A percentile compares a stretch with the other conserved stretches of the same genome.
Evolutionary conservation across 345 rosid genomes (phyloP).

Genomic region (Streptanthus diversifolius): DNA sequence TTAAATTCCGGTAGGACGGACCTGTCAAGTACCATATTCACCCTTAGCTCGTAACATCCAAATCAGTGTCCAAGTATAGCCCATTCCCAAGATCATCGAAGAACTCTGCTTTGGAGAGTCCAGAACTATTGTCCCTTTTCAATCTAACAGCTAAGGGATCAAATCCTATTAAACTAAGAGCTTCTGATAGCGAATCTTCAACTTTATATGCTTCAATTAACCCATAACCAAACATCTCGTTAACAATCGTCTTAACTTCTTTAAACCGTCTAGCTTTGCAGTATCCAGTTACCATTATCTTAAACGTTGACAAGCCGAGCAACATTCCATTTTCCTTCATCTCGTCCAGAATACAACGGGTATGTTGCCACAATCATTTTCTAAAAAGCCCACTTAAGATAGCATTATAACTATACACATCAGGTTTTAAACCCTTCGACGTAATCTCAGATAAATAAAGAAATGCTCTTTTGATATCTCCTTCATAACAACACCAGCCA

Average conservation of each 20-base stretch:
- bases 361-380: constrained; percentile 56
- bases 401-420: constrained; percentile 40
- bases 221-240: constrained; percentile 50
- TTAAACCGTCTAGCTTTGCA: constrained; percentile 71
- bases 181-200: constrained; percentile 60
- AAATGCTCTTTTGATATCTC: constrained; percentile 49
- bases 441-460: constrained; percentile 48
- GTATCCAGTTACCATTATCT: constrained; percentile 61
- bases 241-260: constrained; percentile 47
- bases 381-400: constrained; percentile 54
- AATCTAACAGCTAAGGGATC: constrained; percentile 54
- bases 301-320: constrained; percentile 45
- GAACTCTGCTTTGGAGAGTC: constrained; percentile 60
- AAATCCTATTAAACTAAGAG: constrained; percentile 55
- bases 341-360: constrained; percentile 48
- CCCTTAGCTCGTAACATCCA: constrained; percentile 51
- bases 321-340: constrained; percentile 46
- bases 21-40: constrained; percentile 45
- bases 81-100: constrained; percentile 80
- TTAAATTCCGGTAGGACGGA: constrained; percentile 55
- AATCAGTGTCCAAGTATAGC: constrained; percentile 63
- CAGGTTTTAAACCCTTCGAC: constrained; percentile 55
- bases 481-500: constrained; percentile 62
- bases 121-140: constrained; percentile 62
- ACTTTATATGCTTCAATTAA: constrained; percentile 43